Evolutionary conservation across 2,329 filamentous ascomycete species (phyloP).

Genomic region (Fusarium temperatum): DNA sequence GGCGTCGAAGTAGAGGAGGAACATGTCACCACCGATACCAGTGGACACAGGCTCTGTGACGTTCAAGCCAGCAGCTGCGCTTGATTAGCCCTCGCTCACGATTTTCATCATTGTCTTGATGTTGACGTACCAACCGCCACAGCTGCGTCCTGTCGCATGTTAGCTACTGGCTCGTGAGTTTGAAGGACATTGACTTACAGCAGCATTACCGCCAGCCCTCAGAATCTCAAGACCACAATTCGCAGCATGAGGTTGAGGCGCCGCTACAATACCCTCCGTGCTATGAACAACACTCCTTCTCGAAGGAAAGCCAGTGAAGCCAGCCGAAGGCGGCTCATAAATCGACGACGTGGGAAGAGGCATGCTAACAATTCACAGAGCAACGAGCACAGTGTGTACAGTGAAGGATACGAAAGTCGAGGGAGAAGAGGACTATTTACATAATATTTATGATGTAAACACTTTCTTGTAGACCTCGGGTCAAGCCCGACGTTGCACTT

Average conservation of each 20-base stretch:
- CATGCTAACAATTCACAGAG: rapidly evolving
- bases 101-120: rapidly evolving
- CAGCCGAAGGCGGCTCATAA: conserved; percentile 55
- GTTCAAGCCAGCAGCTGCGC: conserved; percentile 84
- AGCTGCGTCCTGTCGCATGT: conserved; percentile 78
- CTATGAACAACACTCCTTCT: conserved; percentile 93
- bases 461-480: conserved; percentile 11
- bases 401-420: too few species aligned
- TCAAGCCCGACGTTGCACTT: not conserved
- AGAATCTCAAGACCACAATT: conserved; percentile 87
- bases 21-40: conserved; percentile 97
- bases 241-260: conserved; percentile 87
- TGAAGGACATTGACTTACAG: conserved; percentile 59
- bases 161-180: rapidly evolving
- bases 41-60: conserved; percentile 93
- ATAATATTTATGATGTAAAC: not conserved
- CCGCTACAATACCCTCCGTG: conserved; percentile 89
- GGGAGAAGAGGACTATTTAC: not conserved
- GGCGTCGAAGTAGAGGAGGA: conserved; percentile 91
- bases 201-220: conserved; percentile 90
- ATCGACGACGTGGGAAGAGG: conserved; percentile 52
- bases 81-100: not conserved
- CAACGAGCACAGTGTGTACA: too few species aligned
- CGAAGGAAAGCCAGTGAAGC: conserved; percentile 75
- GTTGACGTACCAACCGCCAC: conserved; percentile 79